phyloP scores from a whole-genome alignment of 2,329 filamentous ascomycete species.

The Fusarium secorum region DNA sequence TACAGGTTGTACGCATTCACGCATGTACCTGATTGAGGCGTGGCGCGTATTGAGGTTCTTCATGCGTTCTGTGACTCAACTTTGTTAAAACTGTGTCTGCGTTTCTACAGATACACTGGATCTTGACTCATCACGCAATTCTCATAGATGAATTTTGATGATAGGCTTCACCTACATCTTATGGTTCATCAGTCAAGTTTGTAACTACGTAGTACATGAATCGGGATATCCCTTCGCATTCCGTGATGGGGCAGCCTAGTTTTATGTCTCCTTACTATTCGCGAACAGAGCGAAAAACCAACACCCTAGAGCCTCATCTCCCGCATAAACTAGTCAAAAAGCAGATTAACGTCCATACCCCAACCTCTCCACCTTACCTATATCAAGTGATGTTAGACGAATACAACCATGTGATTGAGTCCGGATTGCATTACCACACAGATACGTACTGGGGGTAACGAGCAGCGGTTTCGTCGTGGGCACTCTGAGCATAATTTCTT shows the following conservation, averaged over 20 bases:
- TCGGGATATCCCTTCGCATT: constrained; percentile 1
- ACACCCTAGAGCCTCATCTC: constrained; percentile 34
- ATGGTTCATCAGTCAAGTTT: neutral
- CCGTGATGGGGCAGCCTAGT: constrained; percentile 25
- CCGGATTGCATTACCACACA: neutral
- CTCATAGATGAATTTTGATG: neutral
- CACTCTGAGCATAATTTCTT: neutral
- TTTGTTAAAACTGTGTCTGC: neutral
- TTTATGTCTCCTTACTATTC: constrained; percentile 9
- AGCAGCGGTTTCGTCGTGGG: neutral
- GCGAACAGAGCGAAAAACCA: constrained; percentile 7
- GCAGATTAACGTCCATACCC: constrained; percentile 31
- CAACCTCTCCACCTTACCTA: constrained; percentile 29
- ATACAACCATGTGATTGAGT: constrained; percentile 37
- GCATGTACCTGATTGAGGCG: neutral
- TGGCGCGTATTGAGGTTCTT: neutral
- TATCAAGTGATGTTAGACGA: constrained; percentile 42
- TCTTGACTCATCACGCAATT: neutral
- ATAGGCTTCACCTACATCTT: neutral
- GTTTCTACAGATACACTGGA: neutral
- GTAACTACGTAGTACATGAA: neutral
- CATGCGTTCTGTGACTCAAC: neutral
- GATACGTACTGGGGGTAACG: neutral
- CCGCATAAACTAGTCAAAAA: constrained; percentile 32
- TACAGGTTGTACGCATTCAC: neutral